These are phyloP conservation scores for Picea mariana DNA, from an alignment of 83 land plant species.

Conservation along the genomic window DNA sequence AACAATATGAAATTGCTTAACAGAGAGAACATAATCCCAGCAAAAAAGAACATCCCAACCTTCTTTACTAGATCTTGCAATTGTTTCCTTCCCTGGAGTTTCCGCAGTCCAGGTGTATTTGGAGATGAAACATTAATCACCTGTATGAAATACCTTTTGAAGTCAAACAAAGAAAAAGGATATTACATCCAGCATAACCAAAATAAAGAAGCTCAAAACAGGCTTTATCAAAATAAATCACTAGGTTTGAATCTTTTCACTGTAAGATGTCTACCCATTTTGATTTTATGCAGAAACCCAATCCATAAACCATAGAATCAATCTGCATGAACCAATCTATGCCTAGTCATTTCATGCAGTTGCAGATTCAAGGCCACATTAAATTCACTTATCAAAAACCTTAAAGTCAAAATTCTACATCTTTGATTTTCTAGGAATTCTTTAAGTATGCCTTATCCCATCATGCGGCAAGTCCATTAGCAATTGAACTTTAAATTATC, in stretches of 20 bases:
- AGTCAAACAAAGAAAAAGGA: neutral
- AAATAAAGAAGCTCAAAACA: neutral
- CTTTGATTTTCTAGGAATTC: neutral
- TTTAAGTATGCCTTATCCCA: neutral
- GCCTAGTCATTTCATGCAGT: neutral
- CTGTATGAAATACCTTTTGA: conserved; percentile 31
- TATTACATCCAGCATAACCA: neutral
- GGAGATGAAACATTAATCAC: conserved; percentile 98
- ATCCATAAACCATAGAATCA: no score
- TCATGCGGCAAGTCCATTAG: neutral
- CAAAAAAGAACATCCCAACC: conserved; percentile 33
- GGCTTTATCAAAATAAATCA: neutral
- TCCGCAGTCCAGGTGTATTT: conserved; percentile 94
- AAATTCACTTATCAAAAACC: neutral
- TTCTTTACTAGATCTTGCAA: conserved; percentile 91
- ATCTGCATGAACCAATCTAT: no score
- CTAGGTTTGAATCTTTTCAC: neutral
- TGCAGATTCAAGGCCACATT: neutral
- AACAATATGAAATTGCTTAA: neutral
- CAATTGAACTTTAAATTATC: neutral
- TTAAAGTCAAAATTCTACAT: neutral
- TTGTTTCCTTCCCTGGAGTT: conserved; percentile 94
- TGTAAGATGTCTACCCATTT: no score
- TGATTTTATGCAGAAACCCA: no score
- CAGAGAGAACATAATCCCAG: neutral